Conservation (phyloP, 805 yeast genomes). For the fission yeast (Schizosaccharomyces pombe) region DNA sequence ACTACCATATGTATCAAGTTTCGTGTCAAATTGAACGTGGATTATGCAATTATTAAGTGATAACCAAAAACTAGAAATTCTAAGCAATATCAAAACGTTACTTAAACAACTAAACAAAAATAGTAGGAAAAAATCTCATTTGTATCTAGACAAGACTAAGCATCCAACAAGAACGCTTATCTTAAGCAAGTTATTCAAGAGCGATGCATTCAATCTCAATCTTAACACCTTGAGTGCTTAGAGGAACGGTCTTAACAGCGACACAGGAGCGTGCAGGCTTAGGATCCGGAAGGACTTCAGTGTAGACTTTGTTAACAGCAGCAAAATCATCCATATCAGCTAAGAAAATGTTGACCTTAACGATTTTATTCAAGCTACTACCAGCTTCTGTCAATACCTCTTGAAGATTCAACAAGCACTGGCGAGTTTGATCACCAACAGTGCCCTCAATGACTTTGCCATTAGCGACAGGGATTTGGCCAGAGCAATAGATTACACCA, state of each 20-base stretch:
- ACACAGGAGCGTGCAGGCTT: conserved; percentile 36
- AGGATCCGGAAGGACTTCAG: conserved; percentile 18
- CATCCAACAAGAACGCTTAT: neutral
- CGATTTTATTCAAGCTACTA: conserved; percentile 59
- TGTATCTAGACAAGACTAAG: neutral
- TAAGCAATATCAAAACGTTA: too few relatives aligned
- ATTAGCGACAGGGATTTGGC: conserved; percentile 77
- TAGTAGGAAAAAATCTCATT: too few relatives aligned
- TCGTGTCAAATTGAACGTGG: too few relatives aligned
- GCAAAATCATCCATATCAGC: conserved; percentile 75
- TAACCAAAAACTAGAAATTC: too few relatives aligned
- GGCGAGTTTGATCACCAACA: conserved; percentile 29
- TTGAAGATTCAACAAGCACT: conserved; percentile 20
- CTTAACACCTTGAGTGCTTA: conserved; percentile 35
- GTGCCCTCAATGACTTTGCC: conserved; percentile 54
- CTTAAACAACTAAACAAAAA: too few relatives aligned
- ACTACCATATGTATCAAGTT: too few relatives aligned
- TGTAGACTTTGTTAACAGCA: conserved; percentile 67
- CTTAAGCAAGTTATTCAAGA: conserved; percentile 25
- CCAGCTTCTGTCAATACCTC: conserved; percentile 66
- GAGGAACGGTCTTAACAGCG: conserved; percentile 73
- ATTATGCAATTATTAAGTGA: too few relatives aligned
- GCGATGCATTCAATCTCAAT: conserved; percentile 89
- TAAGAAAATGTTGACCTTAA: conserved; percentile 71
- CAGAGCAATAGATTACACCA: conserved; percentile 74